phyloP scores from a whole-genome alignment of 2,329 filamentous ascomycete species.

The Epichloe festucae region DNA sequence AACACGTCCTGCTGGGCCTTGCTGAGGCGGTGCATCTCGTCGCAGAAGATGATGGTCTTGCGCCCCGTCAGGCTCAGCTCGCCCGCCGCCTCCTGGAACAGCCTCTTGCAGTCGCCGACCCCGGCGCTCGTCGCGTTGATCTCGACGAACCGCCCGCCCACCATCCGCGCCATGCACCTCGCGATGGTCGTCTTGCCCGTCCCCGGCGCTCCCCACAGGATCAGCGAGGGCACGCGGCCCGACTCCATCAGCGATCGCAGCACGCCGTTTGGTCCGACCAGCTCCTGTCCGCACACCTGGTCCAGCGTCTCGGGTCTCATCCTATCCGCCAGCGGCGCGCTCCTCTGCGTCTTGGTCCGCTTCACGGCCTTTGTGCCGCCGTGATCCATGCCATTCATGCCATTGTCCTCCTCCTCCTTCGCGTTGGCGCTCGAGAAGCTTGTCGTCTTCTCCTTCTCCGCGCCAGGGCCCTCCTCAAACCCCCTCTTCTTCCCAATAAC shows the following conservation, averaged over 20 bases:
- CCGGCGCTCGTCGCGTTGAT: slow-evolving; percentile 88
- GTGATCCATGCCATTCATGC: background rate
- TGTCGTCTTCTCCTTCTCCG: background rate
- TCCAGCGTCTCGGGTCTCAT: slow-evolving; percentile 80
- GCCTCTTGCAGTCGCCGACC: slow-evolving; percentile 81
- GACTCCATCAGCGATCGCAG: slow-evolving; percentile 76
- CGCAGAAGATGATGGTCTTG: slow-evolving; percentile 93
- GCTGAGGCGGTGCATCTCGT: slow-evolving; percentile 87
- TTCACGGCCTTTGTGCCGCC: slow-evolving; percentile 29
- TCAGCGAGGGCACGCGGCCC: slow-evolving; percentile 83
- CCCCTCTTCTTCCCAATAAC: slow-evolving; percentile 34
- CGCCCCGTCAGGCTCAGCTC: slow-evolving; percentile 71
- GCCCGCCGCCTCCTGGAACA: slow-evolving; percentile 72
- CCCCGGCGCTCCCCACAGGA: slow-evolving; percentile 75
- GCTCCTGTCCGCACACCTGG: slow-evolving; percentile 80
- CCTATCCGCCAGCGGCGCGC: slow-evolving; percentile 79
- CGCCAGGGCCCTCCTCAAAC: slow-evolving; percentile 42
- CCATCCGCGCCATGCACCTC: slow-evolving; percentile 71
- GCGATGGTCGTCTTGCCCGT: slow-evolving; percentile 90
- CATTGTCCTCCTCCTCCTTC: background rate
- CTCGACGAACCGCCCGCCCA: slow-evolving; percentile 80
- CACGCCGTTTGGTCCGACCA: slow-evolving; percentile 76
- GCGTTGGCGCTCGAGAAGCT: no score
- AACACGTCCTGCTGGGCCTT: slow-evolving; percentile 95
- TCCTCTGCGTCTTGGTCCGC: slow-evolving; percentile 54